Conservation (phyloP, 768 basidiomycete genomes). For the Termitomyces eurrhizus region DNA sequence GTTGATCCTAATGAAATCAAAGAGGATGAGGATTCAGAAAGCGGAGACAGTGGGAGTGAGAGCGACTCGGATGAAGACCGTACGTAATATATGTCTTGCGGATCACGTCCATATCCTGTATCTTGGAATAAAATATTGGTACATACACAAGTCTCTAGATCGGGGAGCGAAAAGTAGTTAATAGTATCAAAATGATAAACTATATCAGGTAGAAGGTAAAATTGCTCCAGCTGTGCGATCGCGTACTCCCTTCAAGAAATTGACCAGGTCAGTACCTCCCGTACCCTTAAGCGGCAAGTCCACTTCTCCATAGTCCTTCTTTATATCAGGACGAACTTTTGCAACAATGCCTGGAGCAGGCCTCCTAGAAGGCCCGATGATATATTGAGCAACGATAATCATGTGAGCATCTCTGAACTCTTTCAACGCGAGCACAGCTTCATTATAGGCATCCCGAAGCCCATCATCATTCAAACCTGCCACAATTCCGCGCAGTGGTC, state of each 20-base stretch:
- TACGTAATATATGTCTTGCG: background rate
- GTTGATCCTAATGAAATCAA: constrained; percentile 52
- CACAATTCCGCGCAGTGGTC: constrained; percentile 62
- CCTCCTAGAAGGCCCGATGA: constrained; percentile 64
- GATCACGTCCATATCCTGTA: background rate
- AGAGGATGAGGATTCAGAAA: constrained; percentile 23
- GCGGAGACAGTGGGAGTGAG: constrained; percentile 32
- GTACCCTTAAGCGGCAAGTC: constrained; percentile 55
- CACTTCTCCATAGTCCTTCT: constrained; percentile 16
- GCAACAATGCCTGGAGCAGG: constrained; percentile 21
- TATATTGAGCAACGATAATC: constrained; percentile 71
- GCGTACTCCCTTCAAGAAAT: constrained; percentile 73
- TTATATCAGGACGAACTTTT: constrained; percentile 10
- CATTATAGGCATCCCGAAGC: constrained; percentile 60
- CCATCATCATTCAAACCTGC: constrained; percentile 24
- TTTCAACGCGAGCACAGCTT: constrained; percentile 63
- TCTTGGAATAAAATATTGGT: background rate
- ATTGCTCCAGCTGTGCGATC: constrained; percentile 58
- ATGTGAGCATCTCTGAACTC: constrained; percentile 79
- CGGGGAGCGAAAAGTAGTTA: background rate
- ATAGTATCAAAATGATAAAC: background rate
- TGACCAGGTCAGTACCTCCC: constrained; percentile 75
- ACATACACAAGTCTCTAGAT: background rate
- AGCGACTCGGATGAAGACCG: constrained; percentile 21
- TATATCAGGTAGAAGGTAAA: background rate